phyloP scores from a whole-genome alignment of 257 asterid genomes.

The Pogostemon cablin region DNA sequence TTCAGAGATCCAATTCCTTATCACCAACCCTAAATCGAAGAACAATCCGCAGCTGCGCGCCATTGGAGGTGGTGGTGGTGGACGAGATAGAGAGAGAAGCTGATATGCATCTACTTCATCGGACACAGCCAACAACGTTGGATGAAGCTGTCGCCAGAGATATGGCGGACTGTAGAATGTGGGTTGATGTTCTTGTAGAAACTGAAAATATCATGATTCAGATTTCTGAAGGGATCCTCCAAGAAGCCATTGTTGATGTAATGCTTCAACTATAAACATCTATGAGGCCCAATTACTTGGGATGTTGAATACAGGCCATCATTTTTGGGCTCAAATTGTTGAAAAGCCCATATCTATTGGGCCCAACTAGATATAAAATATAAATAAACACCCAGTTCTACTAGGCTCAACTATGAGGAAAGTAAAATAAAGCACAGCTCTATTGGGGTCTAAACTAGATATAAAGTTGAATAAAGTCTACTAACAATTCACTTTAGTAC shows the following conservation, averaged over 20 bases:
- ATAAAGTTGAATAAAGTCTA: too few species aligned
- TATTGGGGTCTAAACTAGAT: too few species aligned
- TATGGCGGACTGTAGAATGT: constrained; percentile 39
- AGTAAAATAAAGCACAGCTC: too few species aligned
- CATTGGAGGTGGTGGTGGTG: constrained; percentile 47
- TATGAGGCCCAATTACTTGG: too few species aligned
- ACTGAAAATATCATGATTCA: constrained; percentile 42
- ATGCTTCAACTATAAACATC: constrained; percentile 6
- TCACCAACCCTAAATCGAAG: constrained; percentile 45
- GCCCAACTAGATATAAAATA: too few species aligned
- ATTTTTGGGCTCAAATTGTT: too few species aligned
- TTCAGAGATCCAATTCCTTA: constrained; percentile 35
- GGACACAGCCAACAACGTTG: constrained; percentile 38
- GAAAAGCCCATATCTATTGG: too few species aligned
- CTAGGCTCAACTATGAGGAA: too few species aligned
- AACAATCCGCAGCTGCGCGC: constrained; percentile 20
- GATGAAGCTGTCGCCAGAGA: constrained; percentile 47
- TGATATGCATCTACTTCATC: constrained; percentile 40
- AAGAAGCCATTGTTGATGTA: constrained; percentile 50
- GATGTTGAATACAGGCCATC: too few species aligned
- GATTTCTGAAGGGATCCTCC: constrained; percentile 56
- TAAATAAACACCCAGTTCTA: too few species aligned
- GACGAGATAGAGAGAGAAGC: constrained; percentile 57
- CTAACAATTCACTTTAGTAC: too few species aligned
- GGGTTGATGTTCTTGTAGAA: constrained; percentile 49